A percentile compares a stretch with the other conserved stretches of the same genome.
These are phyloP conservation scores for Aspergillus cavernicola DNA, from an alignment of 495 filamentous ascomycete species.

Conservation along the genomic window DNA sequence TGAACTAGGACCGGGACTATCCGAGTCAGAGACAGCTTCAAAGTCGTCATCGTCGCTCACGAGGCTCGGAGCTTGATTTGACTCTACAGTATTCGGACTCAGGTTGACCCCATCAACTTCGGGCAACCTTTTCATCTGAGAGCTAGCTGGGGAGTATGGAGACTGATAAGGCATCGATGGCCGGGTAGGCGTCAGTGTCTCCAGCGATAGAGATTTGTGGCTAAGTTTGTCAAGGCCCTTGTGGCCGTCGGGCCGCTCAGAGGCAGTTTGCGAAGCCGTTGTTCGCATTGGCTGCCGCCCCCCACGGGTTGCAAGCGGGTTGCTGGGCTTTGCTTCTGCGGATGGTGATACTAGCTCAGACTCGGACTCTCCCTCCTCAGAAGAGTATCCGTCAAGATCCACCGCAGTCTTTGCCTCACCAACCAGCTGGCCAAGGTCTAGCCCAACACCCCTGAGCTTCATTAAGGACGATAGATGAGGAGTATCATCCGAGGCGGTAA, in stretches of 20 bases:
- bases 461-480: slow-evolving; percentile 74
- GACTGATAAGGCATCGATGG: slow-evolving; percentile 30
- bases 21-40: slow-evolving; percentile 49
- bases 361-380: slow-evolving; percentile 30
- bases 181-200: slow-evolving; percentile 31
- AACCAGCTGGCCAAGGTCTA: slow-evolving; percentile 57
- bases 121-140: slow-evolving; percentile 35
- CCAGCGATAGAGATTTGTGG: slow-evolving; percentile 26
- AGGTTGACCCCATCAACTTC: slow-evolving; percentile 55
- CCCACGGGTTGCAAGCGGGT: slow-evolving; percentile 19
- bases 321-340: slow-evolving; percentile 12
- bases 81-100: slow-evolving; percentile 74
- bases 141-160: slow-evolving; percentile 26
- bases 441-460: slow-evolving; percentile 57
- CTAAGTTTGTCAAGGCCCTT: slow-evolving; percentile 44
- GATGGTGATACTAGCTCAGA: slow-evolving; percentile 13
- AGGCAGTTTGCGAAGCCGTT: slow-evolving; percentile 50
- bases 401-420: slow-evolving; percentile 26
- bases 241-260: slow-evolving; percentile 51
- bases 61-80: slow-evolving; percentile 77
- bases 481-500: slow-evolving; percentile 57
- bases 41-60: slow-evolving; percentile 85
- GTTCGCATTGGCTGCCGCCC: slow-evolving; percentile 53
- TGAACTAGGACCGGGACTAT: slow-evolving; percentile 40
- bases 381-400: slow-evolving; percentile 26